Base-by-base conservation (phyloP, 2,329 filamentous ascomycete species). In the Aspergillus sojae region DNA sequence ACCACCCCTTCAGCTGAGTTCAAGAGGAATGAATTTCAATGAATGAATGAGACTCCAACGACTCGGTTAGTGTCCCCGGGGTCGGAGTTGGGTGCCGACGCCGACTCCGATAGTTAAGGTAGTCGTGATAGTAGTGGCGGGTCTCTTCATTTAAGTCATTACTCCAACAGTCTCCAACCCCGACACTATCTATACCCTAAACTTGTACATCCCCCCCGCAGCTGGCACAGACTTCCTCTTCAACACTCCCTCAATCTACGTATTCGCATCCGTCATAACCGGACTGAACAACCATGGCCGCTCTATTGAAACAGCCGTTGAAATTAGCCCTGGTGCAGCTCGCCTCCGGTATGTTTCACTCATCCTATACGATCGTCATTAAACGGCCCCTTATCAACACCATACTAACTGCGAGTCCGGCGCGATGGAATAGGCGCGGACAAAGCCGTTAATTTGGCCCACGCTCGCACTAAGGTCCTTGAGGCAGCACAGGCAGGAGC, bases 301-400 rank as follows among this genome's bases (percentile, higher is more conserved):
- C 80, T 46, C 74, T 94, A 57, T 86, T 97, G 65, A 90, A 90
- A 79, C 86, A 91, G 77, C 88, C 90, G 45, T 83, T 96, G 73
- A 94, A 91, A 80, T 84, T 96, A 53, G 91, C 92, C 39, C 86
- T 93, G 71, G 84, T 96, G 67, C 93, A 97, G 80, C 86, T 96
- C 39, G 89, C 92, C 62, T 89, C 90, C 65, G 91, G 86, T 87
- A 74, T 58, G 34, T 34, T 54, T 46, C 52, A 56, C 45, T 19
- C 19, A 26, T 41, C 46, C 43, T 9, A 41, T 19, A 55, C 10
- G 21, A 19, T 11, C 45, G 11, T 26, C 57, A 30, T 60, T 45
- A 12, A 23, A 30, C 7, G 14, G 26, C 36, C 34, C 16, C 45
- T 23, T 6, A 39, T 19, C 11, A n/a, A 30, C 19, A 30, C 30